A percentile compares a stretch with the other conserved stretches of the same genome.
Evolutionary conservation across 768 basidiomycete genomes (phyloP).

Genomic region (Mycena alexandri): DNA sequence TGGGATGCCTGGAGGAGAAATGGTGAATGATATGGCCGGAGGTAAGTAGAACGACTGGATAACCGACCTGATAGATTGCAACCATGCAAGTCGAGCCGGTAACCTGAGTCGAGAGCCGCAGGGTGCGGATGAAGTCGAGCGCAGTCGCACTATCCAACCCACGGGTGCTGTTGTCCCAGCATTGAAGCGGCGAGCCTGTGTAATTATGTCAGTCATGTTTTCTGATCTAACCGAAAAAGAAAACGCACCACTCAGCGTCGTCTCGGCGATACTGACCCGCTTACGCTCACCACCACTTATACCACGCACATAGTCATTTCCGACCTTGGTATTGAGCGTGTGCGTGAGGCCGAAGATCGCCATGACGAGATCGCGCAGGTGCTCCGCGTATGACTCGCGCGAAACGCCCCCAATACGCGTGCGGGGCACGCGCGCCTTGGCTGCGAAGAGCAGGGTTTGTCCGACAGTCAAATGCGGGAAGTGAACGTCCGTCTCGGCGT

Average conservation of each 20-base stretch:
- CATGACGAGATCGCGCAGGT: conserved; percentile 59
- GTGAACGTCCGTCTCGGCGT: conserved; percentile 60
- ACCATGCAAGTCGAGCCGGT: conserved; percentile 55
- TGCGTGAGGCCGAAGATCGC: conserved; percentile 72
- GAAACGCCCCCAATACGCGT: conserved; percentile 50
- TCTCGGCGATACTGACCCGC: conserved; percentile 71
- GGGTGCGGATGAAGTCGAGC: conserved; percentile 59
- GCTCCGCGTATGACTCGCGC: conserved; percentile 49
- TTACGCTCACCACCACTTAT: conserved; percentile 71
- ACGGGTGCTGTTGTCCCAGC: conserved; percentile 62
- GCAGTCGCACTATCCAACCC: conserved; percentile 49
- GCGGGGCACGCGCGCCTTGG: conserved; percentile 60
- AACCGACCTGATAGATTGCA: conserved; percentile 54
- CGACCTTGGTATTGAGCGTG: conserved; percentile 70
- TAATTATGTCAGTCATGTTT: background rate
- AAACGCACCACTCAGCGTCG: conserved; percentile 54
- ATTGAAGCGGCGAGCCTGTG: conserved; percentile 50
- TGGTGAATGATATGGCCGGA: background rate
- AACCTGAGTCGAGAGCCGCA: conserved; percentile 57
- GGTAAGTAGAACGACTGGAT: background rate
- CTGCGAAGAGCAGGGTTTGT: conserved; percentile 65
- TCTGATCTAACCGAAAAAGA: background rate
- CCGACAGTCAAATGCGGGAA: conserved; percentile 63
- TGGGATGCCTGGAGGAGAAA: conserved; percentile 45
- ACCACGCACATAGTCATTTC: conserved; percentile 70